Evolutionary conservation across 768 basidiomycete species (phyloP), one percentile per base, ranked within the genome.

Genomic region (Leccinum boreale): DNA sequence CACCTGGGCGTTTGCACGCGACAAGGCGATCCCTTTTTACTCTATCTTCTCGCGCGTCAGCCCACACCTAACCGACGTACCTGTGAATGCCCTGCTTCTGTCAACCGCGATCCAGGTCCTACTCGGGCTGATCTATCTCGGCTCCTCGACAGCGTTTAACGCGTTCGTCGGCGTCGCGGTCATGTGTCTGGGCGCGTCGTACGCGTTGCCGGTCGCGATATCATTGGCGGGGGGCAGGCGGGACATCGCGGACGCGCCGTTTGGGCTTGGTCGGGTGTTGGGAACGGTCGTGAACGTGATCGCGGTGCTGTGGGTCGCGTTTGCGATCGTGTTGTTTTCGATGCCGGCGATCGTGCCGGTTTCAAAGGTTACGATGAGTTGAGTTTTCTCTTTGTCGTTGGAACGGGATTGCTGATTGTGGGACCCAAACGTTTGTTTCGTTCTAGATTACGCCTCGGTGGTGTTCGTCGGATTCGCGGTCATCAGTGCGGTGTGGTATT

Each of bases 1-100:
- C 29, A 87, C 86, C 3, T 88, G 86, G 87, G 83, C 83, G 48
- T 88, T 89, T 67, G 82, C 85, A 0, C 78, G 87, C 3, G 87
- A 88, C 71, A 78, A 78, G 58, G 87, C 83, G 1, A 82, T 88
- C 44, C 87, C 85, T 2, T 78, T 81, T 46, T 77, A 81, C 35
- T 50, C 58, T 11, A 64, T 74, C 56, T 86, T 86, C 73, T 71
- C 79, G 7, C 73, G 71, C 50, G 75, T 87, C 64, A 74, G 75
- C 44, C 67, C 71, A 8, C 61, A 68, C 39, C 58, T 74, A 9
- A 65, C 73, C 28, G 81, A 80, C 61, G 78, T 86, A 5, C 86
- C 86, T 0, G 71, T 85, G 44, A 82, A 85, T 61, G 84, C 85
- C 0, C 78, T 86, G 58, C 62, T 86, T 9, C 78, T 88, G 8